Percentiles rank a stretch among this genome's conserved stretches.
Conservation (phyloP, 495 filamentous ascomycete species). For the Xylaria sp. region DNA sequence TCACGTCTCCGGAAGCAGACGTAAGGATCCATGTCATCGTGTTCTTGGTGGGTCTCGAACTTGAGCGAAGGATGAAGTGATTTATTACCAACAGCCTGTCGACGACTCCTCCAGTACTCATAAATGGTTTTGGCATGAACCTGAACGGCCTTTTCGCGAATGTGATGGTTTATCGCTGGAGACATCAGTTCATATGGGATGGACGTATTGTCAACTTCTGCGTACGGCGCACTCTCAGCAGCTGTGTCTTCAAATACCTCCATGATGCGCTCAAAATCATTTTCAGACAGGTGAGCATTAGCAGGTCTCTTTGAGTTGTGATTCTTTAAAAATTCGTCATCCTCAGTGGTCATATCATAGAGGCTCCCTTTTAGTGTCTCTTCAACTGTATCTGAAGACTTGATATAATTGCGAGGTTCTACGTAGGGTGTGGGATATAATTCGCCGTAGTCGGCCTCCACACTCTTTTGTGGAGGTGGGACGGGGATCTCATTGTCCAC, state of each 20-base stretch:
- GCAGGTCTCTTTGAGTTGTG: constrained; percentile 79
- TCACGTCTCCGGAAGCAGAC: constrained; percentile 98
- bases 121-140: constrained; percentile 86
- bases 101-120: constrained; percentile 83
- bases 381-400: constrained; percentile 97
- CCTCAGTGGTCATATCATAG: constrained; percentile 93
- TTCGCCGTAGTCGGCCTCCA: constrained; percentile 78
- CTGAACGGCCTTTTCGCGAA: constrained; percentile 62
- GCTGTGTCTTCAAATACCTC: constrained; percentile 91
- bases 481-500: constrained; percentile 85
- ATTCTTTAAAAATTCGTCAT: constrained; percentile 81
- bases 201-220: constrained; percentile 85
- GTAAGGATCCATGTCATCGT: constrained; percentile 94
- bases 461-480: constrained; percentile 76
- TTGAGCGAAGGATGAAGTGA: constrained; percentile 79
- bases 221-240: constrained; percentile 80
- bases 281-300: constrained; percentile 74
- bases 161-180: constrained; percentile 65
- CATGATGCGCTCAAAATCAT: constrained; percentile 94
- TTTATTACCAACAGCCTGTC: constrained; percentile 68
- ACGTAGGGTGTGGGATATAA: constrained; percentile 81
- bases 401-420: constrained; percentile 91
- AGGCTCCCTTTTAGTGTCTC: constrained; percentile 80
- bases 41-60: constrained; percentile 91
- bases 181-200: constrained; percentile 82